Base-by-base conservation (phyloP, 1,284 basidiomycete genomes). In the Ceratobasidium sp. region DNA sequence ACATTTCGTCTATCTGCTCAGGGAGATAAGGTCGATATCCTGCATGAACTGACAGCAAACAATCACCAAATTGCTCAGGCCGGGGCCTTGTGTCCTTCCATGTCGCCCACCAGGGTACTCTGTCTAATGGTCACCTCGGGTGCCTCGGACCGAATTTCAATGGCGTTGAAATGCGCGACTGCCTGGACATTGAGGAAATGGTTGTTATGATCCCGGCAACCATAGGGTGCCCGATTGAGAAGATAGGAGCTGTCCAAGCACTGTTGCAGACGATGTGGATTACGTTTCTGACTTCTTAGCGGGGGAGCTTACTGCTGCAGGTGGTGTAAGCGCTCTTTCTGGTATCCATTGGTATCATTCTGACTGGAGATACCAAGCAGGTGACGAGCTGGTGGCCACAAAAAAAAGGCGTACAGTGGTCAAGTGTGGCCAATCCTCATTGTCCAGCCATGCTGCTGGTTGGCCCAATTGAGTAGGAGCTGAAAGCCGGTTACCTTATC, bases 111-210 rank as follows among this genome's bases (percentile, higher is more conserved):
- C 52, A 41, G 18, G 3, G 52, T 20, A 27, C 30, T 4, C 30
- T 55, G 3, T 6, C 14, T 5, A 6, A n/a, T 18, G 23, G 52
- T 12, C 30, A 33, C 6, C 6, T n/a, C 8, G 30, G 12, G n/a
- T 70, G 54, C 33, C 27, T 70, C 20, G 57, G 52, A 1, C 14
- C 1, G 18, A 41, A 46, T 52, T 70, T 55, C 33, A 18, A 70
- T n/a, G 68, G 52, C 18, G n/a, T 70, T 16, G 68, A 70, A 33
- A 50, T 10, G 18, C 68, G 41, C 20, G 52, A 41, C n/a, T 16
- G 33, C 8, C 14, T 18, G 4, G 68, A 44, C 33, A 2, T 41
- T 3, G 35, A 57, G 7, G 23, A 20, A 4, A 12, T 20, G 16
- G 41, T 70, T 1, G 12, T 23, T 44, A 55, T 27, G 54, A 14